Evolutionary conservation across 352 stramenopile genomes (phyloP).

Genomic region (Phytophthora melonis): DNA sequence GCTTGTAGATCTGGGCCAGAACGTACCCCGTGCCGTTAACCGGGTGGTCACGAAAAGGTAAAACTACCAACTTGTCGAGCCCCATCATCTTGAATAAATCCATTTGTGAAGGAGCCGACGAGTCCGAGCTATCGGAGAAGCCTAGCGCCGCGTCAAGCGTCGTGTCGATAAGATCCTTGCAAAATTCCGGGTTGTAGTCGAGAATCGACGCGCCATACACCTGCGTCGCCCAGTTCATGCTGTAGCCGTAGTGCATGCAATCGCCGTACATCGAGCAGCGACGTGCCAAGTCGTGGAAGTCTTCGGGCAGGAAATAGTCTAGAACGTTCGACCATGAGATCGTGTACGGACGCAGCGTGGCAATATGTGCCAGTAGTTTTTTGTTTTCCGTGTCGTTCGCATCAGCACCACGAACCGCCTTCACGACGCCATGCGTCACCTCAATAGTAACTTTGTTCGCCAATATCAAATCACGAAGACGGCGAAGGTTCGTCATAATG

Average conservation of each 20-base stretch:
- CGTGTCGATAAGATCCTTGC: conserved; percentile 10
- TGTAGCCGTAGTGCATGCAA: conserved; percentile 25
- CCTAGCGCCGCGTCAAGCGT: conserved; percentile 16
- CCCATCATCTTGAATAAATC: conserved; percentile 15
- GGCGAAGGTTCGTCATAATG: conserved; percentile 18
- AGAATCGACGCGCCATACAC: conserved; percentile 30
- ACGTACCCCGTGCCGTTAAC: conserved; percentile 28
- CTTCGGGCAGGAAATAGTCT: conserved; percentile 29
- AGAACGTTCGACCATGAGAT: conserved; percentile 37
- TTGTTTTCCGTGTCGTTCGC: conserved; percentile 8
- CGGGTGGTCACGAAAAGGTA: conserved; percentile 20
- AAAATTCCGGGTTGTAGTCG: conserved; percentile 12
- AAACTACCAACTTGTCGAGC: conserved; percentile 24
- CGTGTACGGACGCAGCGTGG: conserved; percentile 29
- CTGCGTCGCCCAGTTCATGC: conserved; percentile 37
- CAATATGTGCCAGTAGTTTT: conserved; percentile 15
- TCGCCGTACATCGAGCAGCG: neutral
- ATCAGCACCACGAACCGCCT: conserved; percentile 6
- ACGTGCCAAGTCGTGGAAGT: conserved; percentile 35
- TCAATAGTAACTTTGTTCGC: conserved; percentile 19
- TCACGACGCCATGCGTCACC: conserved; percentile 19
- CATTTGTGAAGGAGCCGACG: neutral
- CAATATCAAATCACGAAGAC: conserved; percentile 20
- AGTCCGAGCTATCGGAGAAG: conserved; percentile 2
- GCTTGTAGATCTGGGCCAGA: conserved; percentile 8